Base-by-base conservation (phyloP, 139 green algal species). In the Pedinophyceae sp. region DNA sequence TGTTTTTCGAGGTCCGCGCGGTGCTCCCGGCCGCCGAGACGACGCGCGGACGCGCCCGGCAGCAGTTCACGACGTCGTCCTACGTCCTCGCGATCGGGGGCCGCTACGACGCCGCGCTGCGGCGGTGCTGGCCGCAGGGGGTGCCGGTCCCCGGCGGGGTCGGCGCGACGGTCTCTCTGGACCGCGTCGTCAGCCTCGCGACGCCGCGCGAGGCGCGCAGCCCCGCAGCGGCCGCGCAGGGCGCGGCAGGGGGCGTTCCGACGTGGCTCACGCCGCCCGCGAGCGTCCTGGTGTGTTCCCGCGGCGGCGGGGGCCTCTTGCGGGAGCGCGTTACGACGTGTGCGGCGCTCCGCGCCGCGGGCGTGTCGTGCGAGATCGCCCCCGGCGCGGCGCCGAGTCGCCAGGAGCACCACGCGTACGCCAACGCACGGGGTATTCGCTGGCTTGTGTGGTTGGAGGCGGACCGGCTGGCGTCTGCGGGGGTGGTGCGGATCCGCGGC, bases 361-460 rank as follows among this genome's bases (percentile, higher is more conserved):
- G 85, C 45, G 57, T 91, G 1, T 48, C 56, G 6, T 76, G 83
- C 1, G 78, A 88, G 64, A 60, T 82, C 50, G 43, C 90, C 60
- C 73, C 65, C 1, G 49, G 62, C 1, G 53, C 60, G 4, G 52
- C 62, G 15, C 85, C 85, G 29, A 74, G 57, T 40, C 48, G 81
- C 41, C 81, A 69, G 0, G 74, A 76, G 30, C 83, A 94, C 71
- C 92, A 87, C 64, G 79, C 85, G 60, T 85, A 82, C 46, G 83
- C 81, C 0, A 58, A 67, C 22, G 50, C 27, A 4, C 60, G 68
- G 10, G 65, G 66, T 48, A 81, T 85, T 27, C 59, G 69, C 13
- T 88, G 73, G 70, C 68, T 94, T 40, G 80, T 88, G 46, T 81
- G 86, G 25, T 58, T 93, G 7, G 58, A 81, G 24, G 59, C 38